These are phyloP conservation scores for Alternaria conjuncta DNA, from an alignment of 2,329 filamentous ascomycete genomes.

Conservation along the genomic window DNA sequence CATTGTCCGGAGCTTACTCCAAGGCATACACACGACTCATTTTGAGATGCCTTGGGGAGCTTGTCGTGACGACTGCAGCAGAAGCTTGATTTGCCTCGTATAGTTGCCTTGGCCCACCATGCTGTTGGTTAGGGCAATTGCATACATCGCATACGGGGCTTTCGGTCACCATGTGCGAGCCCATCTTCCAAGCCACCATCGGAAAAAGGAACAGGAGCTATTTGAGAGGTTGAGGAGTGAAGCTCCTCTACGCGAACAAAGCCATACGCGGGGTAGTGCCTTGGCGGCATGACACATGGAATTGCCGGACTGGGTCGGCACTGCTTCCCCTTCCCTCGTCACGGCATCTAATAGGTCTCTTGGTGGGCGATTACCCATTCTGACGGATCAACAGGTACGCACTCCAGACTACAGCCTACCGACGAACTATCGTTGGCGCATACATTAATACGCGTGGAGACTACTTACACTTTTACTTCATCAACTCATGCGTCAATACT, in stretches of 20 bases:
- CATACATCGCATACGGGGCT: neutral
- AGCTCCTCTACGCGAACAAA: neutral
- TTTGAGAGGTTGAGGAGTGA: neutral
- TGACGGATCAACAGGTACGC: neutral
- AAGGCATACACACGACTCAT: neutral
- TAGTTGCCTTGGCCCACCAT: neutral
- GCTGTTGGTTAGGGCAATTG: neutral
- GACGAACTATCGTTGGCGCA: neutral
- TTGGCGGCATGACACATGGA: slow-evolving; percentile 2
- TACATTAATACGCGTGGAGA: neutral
- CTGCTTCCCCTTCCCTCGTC: neutral
- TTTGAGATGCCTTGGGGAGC: neutral
- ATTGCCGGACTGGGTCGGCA: slow-evolving; percentile 1
- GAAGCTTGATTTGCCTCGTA: neutral
- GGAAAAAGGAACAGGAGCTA: neutral
- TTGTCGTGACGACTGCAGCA: neutral
- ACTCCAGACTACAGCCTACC: neutral
- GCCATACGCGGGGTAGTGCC: neutral
- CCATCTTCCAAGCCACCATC: neutral
- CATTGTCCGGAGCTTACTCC: neutral
- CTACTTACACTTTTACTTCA: neutral
- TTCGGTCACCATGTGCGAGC: neutral
- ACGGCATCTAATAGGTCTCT: neutral
- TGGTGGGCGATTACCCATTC: neutral
- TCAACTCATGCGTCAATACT: no score